Percentiles rank a stretch among this genome's conserved stretches.
These are phyloP conservation scores for Lachnellula subtilissima DNA, from an alignment of 2,329 filamentous ascomycete species.

Conservation along the genomic window DNA sequence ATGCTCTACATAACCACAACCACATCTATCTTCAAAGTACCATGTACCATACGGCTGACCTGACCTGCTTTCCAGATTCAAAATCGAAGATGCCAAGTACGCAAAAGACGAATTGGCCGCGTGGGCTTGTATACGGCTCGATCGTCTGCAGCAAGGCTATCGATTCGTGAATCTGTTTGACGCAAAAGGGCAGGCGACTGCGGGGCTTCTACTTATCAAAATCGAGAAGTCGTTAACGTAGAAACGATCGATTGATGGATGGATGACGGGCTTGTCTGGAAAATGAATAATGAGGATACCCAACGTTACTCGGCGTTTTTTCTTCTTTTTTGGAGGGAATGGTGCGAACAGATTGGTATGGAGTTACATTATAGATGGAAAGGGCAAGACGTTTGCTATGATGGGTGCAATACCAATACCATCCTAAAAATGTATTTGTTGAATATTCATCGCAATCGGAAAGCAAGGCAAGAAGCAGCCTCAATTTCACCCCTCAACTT, in stretches of 20 bases:
- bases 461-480: too few species aligned
- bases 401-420: background rate
- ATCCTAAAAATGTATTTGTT: background rate
- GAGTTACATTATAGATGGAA: background rate
- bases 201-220: conserved; percentile 68
- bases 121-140: conserved; percentile 85
- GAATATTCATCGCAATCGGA: too few species aligned
- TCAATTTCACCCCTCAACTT: too few species aligned
- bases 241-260: background rate
- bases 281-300: background rate
- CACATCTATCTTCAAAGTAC: background rate
- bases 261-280: too few species aligned
- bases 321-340: background rate
- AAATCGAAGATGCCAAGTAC: conserved; percentile 82
- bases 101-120: conserved; percentile 73
- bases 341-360: background rate
- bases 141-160: conserved; percentile 71
- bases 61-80: conserved; percentile 47
- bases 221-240: conserved; percentile 51
- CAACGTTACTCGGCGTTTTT: background rate
- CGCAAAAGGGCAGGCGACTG: conserved; percentile 57
- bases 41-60: conserved; percentile 3
- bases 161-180: conserved; percentile 74
- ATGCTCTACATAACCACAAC: background rate
- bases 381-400: background rate